phyloP scores from a whole-genome alignment of 352 stramenopile genomes.

The Elongisporangium prolatum region DNA sequence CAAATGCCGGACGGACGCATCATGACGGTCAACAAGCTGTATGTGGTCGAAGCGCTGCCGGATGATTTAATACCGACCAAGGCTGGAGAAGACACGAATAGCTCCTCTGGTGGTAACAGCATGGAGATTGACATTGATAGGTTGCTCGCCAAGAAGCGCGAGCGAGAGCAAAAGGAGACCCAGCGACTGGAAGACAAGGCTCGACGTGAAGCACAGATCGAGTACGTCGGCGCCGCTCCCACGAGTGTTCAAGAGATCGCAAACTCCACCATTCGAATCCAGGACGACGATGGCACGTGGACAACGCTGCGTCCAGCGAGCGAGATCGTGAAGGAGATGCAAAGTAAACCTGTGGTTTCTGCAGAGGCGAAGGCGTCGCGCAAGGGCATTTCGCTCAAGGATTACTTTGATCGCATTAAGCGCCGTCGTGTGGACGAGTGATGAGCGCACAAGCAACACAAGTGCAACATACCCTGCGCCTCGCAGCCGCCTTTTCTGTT shows the following conservation, averaged over 20 bases:
- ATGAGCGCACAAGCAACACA: neutral
- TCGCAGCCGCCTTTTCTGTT: no score
- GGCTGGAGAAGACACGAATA: slow-evolving; percentile 38
- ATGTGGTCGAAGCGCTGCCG: slow-evolving; percentile 75
- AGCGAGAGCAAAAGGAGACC: slow-evolving; percentile 42
- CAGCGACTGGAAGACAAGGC: slow-evolving; percentile 22
- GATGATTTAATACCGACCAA: slow-evolving; percentile 64
- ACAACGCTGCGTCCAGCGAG: slow-evolving; percentile 73
- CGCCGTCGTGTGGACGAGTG: slow-evolving; percentile 32
- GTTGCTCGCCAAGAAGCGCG: slow-evolving; percentile 64
- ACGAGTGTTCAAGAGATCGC: slow-evolving; percentile 66
- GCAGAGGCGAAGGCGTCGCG: slow-evolving; percentile 63
- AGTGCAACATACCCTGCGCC: no score
- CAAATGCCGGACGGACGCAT: slow-evolving; percentile 67
- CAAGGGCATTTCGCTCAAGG: slow-evolving; percentile 80
- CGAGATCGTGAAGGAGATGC: slow-evolving; percentile 78
- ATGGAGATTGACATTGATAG: slow-evolving; percentile 76
- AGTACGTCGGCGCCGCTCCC: slow-evolving; percentile 55
- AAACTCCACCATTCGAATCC: slow-evolving; percentile 75
- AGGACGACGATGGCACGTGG: slow-evolving; percentile 81
- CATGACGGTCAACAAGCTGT: slow-evolving; percentile 83
- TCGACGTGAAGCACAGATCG: slow-evolving; percentile 36
- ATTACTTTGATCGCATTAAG: slow-evolving; percentile 86
- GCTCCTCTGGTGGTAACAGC: slow-evolving; percentile 18
- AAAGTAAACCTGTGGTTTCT: slow-evolving; percentile 57